phyloP scores from a whole-genome alignment of 2,329 filamentous ascomycete genomes.

The Alternaria sp. region DNA sequence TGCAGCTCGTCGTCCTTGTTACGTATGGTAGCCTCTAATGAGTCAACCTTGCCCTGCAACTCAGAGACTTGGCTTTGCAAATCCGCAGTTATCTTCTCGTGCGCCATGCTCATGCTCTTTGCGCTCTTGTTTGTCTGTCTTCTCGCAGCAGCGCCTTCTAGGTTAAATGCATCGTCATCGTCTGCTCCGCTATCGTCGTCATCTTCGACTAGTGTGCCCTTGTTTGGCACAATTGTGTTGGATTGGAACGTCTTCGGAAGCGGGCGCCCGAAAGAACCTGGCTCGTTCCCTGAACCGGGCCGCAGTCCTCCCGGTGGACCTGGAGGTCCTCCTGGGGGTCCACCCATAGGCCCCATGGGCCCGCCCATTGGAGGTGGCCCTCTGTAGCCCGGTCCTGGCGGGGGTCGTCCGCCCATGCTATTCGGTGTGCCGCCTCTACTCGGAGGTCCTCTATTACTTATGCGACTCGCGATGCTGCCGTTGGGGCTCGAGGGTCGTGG shows the following conservation, averaged over 20 bases:
- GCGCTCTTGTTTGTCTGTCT: slow-evolving; percentile 57
- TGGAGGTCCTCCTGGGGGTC: slow-evolving; percentile 56
- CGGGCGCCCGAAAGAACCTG: slow-evolving; percentile 75
- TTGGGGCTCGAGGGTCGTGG: slow-evolving; percentile 73
- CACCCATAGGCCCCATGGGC: slow-evolving; percentile 12
- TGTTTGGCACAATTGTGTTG: slow-evolving; percentile 97
- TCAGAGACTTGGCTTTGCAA: slow-evolving; percentile 80
- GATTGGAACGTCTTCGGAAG: slow-evolving; percentile 90
- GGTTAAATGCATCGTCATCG: slow-evolving; percentile 68
- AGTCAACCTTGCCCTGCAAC: slow-evolving; percentile 76
- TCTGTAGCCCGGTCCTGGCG: slow-evolving; percentile 43
- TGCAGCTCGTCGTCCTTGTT: slow-evolving; percentile 76
- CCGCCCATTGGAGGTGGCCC: slow-evolving; percentile 31
- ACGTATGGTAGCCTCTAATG: slow-evolving; percentile 74
- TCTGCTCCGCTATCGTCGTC: slow-evolving; percentile 67
- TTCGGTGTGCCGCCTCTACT: slow-evolving; percentile 66
- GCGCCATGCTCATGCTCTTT: slow-evolving; percentile 45
- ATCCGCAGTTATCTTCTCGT: slow-evolving; percentile 68
- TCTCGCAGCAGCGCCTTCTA: slow-evolving; percentile 58
- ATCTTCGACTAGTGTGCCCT: slow-evolving; percentile 97
- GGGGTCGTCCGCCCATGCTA: slow-evolving; percentile 58
- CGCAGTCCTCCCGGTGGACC: slow-evolving; percentile 52
- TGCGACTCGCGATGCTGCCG: slow-evolving; percentile 64
- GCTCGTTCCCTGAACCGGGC: slow-evolving; percentile 32
- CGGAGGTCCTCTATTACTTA: slow-evolving; percentile 63